Evolutionary conservation across 352 stramenopile genomes (phyloP).

Genomic region (Globisporangium paroecandrum): DNA sequence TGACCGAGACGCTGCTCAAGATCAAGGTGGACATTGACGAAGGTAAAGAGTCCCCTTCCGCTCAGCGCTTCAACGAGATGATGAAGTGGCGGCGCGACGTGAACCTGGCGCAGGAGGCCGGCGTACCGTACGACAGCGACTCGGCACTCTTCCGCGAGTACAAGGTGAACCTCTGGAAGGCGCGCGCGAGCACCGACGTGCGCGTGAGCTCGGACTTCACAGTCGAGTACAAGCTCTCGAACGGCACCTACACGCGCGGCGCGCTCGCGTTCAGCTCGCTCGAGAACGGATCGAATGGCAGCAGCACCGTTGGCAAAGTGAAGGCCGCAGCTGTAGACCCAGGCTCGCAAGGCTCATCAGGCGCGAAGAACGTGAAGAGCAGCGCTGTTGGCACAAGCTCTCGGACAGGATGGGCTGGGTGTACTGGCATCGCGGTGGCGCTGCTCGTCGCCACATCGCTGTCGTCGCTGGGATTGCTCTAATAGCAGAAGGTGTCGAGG

Average conservation of each 20-base stretch:
- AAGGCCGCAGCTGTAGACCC: background rate
- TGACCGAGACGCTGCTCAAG: slow-evolving; percentile 56
- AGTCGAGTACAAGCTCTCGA: slow-evolving; percentile 32
- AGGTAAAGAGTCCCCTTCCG: slow-evolving; percentile 21
- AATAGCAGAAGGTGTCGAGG: background rate
- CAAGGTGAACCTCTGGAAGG: slow-evolving; percentile 35
- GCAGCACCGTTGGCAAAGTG: slow-evolving; percentile 22
- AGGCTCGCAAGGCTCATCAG: background rate
- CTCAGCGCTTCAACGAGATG: slow-evolving; percentile 44
- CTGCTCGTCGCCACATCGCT: background rate
- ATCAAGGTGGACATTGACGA: slow-evolving; percentile 44
- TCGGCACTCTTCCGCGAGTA: slow-evolving; percentile 43
- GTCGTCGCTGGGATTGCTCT: background rate
- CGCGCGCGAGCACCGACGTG: slow-evolving; percentile 31
- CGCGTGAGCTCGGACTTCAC: slow-evolving; percentile 34
- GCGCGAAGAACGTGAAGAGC: background rate
- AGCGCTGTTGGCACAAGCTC: background rate
- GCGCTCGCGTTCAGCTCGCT: slow-evolving; percentile 24
- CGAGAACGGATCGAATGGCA: slow-evolving; percentile 3
- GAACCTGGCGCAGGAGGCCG: slow-evolving; percentile 37
- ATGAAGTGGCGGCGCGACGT: slow-evolving; percentile 50
- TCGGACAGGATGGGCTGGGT: background rate
- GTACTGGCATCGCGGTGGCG: background rate
- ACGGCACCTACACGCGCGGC: slow-evolving; percentile 20
- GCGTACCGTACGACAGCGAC: slow-evolving; percentile 40